Base-by-base conservation (phyloP, 108 stramenopile species). In the Pseudonitzschia pungens region DNA sequence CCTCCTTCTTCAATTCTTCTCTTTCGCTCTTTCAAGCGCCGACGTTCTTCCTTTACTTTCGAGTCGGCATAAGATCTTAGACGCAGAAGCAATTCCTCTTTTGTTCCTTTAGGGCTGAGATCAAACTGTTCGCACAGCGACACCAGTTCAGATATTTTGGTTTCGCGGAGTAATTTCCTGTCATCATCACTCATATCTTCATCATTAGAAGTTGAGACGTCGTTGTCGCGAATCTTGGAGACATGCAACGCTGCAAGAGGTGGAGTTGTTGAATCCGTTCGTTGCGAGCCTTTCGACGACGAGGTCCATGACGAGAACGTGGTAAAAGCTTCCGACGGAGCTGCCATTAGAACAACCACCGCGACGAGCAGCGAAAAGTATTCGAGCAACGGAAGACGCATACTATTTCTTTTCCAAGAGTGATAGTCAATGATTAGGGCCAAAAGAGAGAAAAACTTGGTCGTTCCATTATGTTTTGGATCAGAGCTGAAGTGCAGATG, bases 91-190 rank as follows among this genome's bases (percentile, higher is more conserved):
- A 95, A 53, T 24, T 84, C 81, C 24, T 55, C 31, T 68, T 95
- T 95, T 44, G 80, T 83, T 2, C 91, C 94, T 21, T 80, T 22
- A 3, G 81, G 65, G 1, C 83, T 65, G 15, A 92, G 69, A 18
- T 75, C 45, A 53, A 89, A 82, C 68, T 88, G 84, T 22, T 77
- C 22, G 59, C 94, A 95, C 36, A 95, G 73, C 54, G 74, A 81
- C 57, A 79, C 68, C 6, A 95, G 73, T 63, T 87, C 80, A n/a
- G 75, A 64, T 45, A 70, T 78, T 21, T 80, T 70, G 12, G 89
- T 83, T 45, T 75, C 36, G 60, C 79, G 68, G 24, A 95, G 75
- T 20, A 95, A 74, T 57, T 70, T 27, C 62, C 87, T 82, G 51
- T 88, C 87, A 0, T 92, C 83, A 14, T 79, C 74, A 16, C 69